A percentile compares a stretch with the other conserved stretches of the same genome.
Evolutionary conservation across 2,329 filamentous ascomycete species (phyloP).

Genomic region (Shiraia bambusicola): DNA sequence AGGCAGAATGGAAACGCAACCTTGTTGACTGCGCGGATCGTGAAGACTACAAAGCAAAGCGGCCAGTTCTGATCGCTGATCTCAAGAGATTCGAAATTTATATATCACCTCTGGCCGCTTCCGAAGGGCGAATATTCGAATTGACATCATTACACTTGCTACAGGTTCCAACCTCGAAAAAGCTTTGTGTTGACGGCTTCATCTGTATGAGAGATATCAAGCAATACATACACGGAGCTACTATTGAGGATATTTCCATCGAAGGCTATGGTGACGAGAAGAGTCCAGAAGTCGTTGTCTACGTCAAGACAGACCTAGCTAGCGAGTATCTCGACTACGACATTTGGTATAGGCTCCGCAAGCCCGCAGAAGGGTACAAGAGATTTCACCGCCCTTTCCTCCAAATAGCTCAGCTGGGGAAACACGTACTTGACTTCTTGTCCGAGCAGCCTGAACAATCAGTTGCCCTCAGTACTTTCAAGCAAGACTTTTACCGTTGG

Average conservation of each 20-base stretch:
- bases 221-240: constrained; percentile 58
- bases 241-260: constrained; percentile 62
- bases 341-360: constrained; percentile 65
- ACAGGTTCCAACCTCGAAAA: constrained; percentile 9
- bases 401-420: constrained; percentile 71
- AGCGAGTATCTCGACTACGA: constrained; percentile 27
- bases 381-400: constrained; percentile 64
- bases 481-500: constrained; percentile 60
- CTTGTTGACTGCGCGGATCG: neutral
- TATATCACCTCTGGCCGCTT: constrained; percentile 5
- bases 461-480: constrained; percentile 61
- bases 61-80: constrained; percentile 16
- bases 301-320: constrained; percentile 59
- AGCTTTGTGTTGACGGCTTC: constrained; percentile 30
- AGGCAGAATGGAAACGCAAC: constrained; percentile 10
- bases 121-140: constrained; percentile 1
- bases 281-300: constrained; percentile 58
- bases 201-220: constrained; percentile 49
- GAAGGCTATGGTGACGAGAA: constrained; percentile 62
- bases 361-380: constrained; percentile 61
- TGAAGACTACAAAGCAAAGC: constrained; percentile 4
- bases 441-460: constrained; percentile 18
- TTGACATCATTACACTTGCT: constrained; percentile 18
- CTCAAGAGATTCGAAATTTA: constrained; percentile 32
- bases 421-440: constrained; percentile 71